Evolutionary conservation across 2,329 filamentous ascomycete genomes (phyloP).

Genomic region (Bertia moriformis): DNA sequence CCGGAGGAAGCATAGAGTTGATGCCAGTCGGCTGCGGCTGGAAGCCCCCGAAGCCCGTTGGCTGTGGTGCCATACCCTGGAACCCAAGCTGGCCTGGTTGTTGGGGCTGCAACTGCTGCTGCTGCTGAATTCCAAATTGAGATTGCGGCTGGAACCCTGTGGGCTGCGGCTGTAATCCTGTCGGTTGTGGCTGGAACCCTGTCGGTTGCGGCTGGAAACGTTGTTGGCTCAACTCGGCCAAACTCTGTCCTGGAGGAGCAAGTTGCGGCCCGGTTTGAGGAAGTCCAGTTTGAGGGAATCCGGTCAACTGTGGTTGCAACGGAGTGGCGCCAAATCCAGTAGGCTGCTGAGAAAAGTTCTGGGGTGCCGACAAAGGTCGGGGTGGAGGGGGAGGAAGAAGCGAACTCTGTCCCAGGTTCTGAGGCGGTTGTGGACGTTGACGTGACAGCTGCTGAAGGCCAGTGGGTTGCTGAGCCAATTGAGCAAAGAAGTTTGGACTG

Average conservation of each 20-base stretch:
- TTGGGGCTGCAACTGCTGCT: constrained; percentile 13
- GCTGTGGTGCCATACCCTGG: constrained; percentile 20
- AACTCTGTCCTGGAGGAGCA: constrained; percentile 61
- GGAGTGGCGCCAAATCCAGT: constrained; percentile 61
- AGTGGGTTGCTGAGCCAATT: constrained; percentile 23
- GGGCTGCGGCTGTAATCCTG: constrained; percentile 34
- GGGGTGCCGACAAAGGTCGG: constrained; percentile 74
- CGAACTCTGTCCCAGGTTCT: constrained; percentile 43
- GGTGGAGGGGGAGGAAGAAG: constrained; percentile 64
- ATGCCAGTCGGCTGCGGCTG: constrained; percentile 25
- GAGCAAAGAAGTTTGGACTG: constrained; percentile 36
- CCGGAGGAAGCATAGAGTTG: constrained; percentile 42
- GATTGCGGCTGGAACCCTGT: constrained; percentile 2
- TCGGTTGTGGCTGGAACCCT: constrained; percentile 41
- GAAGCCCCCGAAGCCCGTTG: constrained; percentile 23
- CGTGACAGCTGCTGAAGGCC: constrained; percentile 35
- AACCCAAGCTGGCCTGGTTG: constrained; percentile 6
- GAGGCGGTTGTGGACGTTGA: constrained; percentile 59
- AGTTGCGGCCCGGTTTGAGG: constrained; percentile 34
- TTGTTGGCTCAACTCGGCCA: constrained; percentile 58
- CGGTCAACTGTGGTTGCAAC: constrained; percentile 74
- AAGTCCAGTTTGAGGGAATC: constrained; percentile 42
- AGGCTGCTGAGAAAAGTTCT: constrained; percentile 48
- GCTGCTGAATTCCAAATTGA: constrained; percentile 9
- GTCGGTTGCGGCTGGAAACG: constrained; percentile 29